Evolutionary conservation across 2,329 filamentous ascomycete species (phyloP).

Genomic region (Paraphaeosphaeria sporulosa): DNA sequence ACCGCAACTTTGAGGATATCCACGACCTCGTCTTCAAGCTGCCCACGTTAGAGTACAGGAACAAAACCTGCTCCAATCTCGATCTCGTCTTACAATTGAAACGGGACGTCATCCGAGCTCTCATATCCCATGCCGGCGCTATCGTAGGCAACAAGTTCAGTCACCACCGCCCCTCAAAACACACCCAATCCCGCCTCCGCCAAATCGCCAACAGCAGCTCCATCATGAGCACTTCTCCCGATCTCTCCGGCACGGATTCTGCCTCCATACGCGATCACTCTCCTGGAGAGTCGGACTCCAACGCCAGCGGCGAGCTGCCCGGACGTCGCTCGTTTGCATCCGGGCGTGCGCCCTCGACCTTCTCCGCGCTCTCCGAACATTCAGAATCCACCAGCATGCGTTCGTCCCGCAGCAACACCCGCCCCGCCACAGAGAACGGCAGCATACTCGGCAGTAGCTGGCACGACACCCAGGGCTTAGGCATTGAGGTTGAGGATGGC

Average conservation of each 20-base stretch:
- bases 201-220: constrained; percentile 84
- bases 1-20: constrained; percentile 94
- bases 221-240: constrained; percentile 57
- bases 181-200: constrained; percentile 79
- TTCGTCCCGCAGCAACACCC: constrained; percentile 20
- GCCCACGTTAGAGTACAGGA: constrained; percentile 92
- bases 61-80: constrained; percentile 99
- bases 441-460: constrained; percentile 34
- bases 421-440: constrained; percentile 30
- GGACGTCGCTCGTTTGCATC: constrained; percentile 41
- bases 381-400: constrained; percentile 26
- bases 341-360: constrained; percentile 37
- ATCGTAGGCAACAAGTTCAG: constrained; percentile 98
- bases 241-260: constrained; percentile 42
- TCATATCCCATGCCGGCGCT: constrained; percentile 93
- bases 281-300: constrained; percentile 41
- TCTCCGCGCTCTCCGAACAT: constrained; percentile 42
- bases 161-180: constrained; percentile 81
- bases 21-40: constrained; percentile 97
- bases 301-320: constrained; percentile 31
- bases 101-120: constrained; percentile 89
- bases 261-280: constrained; percentile 42
- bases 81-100: constrained; percentile 92
- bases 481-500: constrained; percentile 37
- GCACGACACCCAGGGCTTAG: constrained; percentile 24